A percentile compares a stretch with the other conserved stretches of the same genome.
phyloP scores from a whole-genome alignment of 2,329 filamentous ascomycete genomes.

The Septoria petroselini region DNA sequence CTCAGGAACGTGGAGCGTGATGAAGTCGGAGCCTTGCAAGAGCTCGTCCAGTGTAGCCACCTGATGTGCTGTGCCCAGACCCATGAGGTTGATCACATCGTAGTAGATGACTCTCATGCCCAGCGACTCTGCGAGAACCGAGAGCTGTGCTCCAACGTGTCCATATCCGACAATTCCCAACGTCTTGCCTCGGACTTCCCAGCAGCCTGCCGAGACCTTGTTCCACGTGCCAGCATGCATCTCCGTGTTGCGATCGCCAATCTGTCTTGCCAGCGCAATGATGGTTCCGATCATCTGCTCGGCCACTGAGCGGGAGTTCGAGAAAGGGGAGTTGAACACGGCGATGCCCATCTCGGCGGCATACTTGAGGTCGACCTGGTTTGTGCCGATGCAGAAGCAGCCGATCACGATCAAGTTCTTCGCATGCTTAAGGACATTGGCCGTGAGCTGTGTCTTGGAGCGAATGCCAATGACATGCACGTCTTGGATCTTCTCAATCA shows the following conservation, averaged over 20 bases:
- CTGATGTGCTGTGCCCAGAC: constrained; percentile 81
- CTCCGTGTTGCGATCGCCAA: constrained; percentile 89
- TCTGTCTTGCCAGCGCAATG: constrained; percentile 83
- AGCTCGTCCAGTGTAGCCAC: constrained; percentile 74
- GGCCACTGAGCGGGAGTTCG: constrained; percentile 93
- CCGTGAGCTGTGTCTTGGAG: constrained; percentile 92
- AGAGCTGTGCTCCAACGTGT: constrained; percentile 94
- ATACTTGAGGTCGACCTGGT: constrained; percentile 84
- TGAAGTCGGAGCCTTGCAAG: constrained; percentile 78
- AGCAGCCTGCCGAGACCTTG: constrained; percentile 94
- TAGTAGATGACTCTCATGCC: constrained; percentile 98
- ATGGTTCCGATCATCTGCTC: constrained; percentile 95
- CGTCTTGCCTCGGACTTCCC: constrained; percentile 97
- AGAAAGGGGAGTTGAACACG: constrained; percentile 98
- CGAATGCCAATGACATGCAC: constrained; percentile 97
- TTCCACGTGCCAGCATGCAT: constrained; percentile 96
- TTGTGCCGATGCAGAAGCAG: constrained; percentile 98
- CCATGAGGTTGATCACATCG: constrained; percentile 92
- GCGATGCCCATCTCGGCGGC: constrained; percentile 84
- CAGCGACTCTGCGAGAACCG: constrained; percentile 93
- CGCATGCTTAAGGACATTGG: constrained; percentile 78
- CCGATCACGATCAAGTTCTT: constrained; percentile 94
- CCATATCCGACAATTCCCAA: constrained; percentile 95
- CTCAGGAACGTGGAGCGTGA: constrained; percentile 92
- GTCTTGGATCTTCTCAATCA: constrained; percentile 97